Base-by-base conservation (phyloP, 1,284 basidiomycete genomes). In the Ustilago xerochloae region DNA sequence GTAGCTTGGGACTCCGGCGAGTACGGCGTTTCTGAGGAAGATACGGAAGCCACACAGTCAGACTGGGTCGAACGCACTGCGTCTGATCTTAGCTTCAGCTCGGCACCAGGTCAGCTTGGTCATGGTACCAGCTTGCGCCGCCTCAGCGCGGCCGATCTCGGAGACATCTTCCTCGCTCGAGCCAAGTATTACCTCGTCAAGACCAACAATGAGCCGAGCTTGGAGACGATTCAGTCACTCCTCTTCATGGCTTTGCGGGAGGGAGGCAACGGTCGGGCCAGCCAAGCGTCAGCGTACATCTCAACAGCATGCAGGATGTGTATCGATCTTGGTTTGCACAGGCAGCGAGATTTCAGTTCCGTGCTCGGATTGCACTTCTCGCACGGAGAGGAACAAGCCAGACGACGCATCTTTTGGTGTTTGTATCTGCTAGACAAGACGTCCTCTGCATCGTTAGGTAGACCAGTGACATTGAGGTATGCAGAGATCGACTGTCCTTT, bases 401-500 rank as follows among this genome's bases (percentile, higher is more conserved):
- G 78, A 12, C 57, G 75, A 2, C 36, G 79, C 9, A 67, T 75
- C 53, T 74, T 75, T 30, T 79, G 76, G 72, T 70, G 67, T 53
- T 29, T 65, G 18, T 81, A 70, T 41, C 47, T 75, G 33, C 56
- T 81, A 22, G 79, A 81, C 58, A 81, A 81, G 64, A 66, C 63
- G 3, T 64, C 62, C 26, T 67, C 72, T 8, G 71, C 64, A 4
- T 69, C 68, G 26, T 45, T 79, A n/a, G 79, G 78, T 32, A 48
- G 78, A 50, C 77, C 79, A 0, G 62, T 75, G 13, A 71, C 71
- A 9, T 41, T 81, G 64, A 55, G 79, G 4, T 63, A 66, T 38
- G 68, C 55, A n/a, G 79, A 80, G 71, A 73, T 74, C 36, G 79
- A 80, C 54, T 77, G 75, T 28, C 77, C 79, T 2, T 32, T 79